Percentiles rank a stretch among this genome's conserved stretches.
phyloP scores from a whole-genome alignment of 2,329 filamentous ascomycete genomes.

The Colletotrichum cuscutae region DNA sequence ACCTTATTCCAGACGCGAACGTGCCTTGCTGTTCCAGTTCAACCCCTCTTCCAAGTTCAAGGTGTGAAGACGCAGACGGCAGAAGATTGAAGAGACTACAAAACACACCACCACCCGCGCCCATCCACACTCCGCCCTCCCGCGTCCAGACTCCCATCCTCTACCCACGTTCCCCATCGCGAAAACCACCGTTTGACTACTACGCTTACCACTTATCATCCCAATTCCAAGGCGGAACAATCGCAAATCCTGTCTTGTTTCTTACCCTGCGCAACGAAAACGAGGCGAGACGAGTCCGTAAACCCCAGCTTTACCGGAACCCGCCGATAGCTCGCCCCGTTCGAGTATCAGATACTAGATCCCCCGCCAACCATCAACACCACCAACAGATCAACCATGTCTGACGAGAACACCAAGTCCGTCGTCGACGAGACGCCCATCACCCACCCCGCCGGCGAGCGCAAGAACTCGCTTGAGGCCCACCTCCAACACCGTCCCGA shows the following conservation, averaged over 20 bases:
- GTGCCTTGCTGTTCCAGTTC: not conserved
- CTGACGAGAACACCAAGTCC: conserved; percentile 39
- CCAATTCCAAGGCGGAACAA: conserved; percentile 9
- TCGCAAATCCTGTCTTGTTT: not conserved
- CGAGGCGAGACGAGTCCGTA: conserved; percentile 13
- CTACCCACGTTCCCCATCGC: not conserved
- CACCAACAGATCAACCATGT: conserved; percentile 42
- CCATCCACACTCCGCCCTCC: conserved; percentile 9
- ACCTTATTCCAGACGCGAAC: not conserved
- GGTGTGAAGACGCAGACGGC: not conserved
- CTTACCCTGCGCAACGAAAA: conserved; percentile 13
- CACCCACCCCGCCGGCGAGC: conserved; percentile 57
- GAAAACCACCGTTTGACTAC: not conserved
- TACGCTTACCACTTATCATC: not conserved
- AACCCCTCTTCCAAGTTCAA: not conserved
- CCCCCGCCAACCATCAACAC: conserved; percentile 20
- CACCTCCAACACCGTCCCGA: conserved; percentile 79
- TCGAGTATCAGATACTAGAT: conserved; percentile 9
- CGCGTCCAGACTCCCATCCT: not conserved
- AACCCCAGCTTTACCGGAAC: not conserved
- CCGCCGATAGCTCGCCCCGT: not conserved
- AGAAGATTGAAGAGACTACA: conserved; percentile 1
- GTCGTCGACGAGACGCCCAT: conserved; percentile 68
- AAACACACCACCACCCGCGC: conserved; percentile 13
- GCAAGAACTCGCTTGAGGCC: conserved; percentile 78